phyloP scores from a whole-genome alignment of 495 filamentous ascomycete genomes.

The Lasiosphaeris hirsuta region DNA sequence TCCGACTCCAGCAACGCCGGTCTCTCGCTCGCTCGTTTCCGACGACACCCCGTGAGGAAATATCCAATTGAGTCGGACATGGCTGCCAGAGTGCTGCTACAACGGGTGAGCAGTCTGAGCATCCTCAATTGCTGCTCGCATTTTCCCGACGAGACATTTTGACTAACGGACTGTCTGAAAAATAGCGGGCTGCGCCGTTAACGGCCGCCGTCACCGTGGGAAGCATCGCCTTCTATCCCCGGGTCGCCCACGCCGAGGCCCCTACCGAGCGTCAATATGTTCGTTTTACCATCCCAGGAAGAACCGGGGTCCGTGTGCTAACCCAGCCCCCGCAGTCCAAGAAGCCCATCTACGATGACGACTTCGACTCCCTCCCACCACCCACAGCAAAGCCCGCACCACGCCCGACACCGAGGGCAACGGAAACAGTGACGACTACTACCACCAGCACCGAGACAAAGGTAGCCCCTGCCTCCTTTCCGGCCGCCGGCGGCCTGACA shows the following conservation, averaged over 20 bases:
- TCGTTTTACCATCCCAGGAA: constrained; percentile 11
- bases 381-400: constrained; percentile 26
- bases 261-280: constrained; percentile 35
- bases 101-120: constrained; percentile 33
- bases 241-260: constrained; percentile 45
- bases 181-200: constrained; percentile 45
- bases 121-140: background rate
- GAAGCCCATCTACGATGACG: constrained; percentile 90
- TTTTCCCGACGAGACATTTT: background rate
- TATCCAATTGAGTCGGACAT: constrained; percentile 44
- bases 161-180: constrained; percentile 5
- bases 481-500: constrained; percentile 29
- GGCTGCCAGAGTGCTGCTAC: constrained; percentile 53
- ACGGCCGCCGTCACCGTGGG: constrained; percentile 46
- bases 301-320: background rate
- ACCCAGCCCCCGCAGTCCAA: constrained; percentile 41
- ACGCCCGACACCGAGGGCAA: background rate
- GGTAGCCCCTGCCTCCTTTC: constrained; percentile 11
- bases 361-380: constrained; percentile 49
- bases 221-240: constrained; percentile 42
- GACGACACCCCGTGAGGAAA: background rate
- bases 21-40: constrained; percentile 6
- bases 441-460: constrained; percentile 28
- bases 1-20: background rate
- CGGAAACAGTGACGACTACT: constrained; percentile 29